Conservation (phyloP, 2,329 filamentous ascomycete species). For the Onygena corvina region DNA sequence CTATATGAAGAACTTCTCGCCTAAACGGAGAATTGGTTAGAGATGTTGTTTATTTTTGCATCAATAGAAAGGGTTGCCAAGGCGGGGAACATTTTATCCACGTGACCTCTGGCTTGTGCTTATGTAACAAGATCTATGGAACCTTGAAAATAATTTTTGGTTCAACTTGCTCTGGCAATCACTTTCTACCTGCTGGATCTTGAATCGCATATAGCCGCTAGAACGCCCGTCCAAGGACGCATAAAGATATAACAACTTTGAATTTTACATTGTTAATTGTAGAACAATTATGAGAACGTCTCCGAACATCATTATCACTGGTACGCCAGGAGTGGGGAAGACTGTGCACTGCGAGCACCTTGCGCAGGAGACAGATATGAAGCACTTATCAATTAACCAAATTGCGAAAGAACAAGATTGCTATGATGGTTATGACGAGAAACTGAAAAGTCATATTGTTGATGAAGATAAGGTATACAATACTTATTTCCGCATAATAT, state of each 20-base stretch:
- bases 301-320: slow-evolving; percentile 90
- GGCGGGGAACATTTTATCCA: no score
- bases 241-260: neutral
- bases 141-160: no score
- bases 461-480: slow-evolving; percentile 78
- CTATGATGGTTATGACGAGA: slow-evolving; percentile 77
- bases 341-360: slow-evolving; percentile 80
- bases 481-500: neutral
- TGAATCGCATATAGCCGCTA: no score
- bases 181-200: no score
- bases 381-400: slow-evolving; percentile 79
- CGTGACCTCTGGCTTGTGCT: no score
- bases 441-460: slow-evolving; percentile 78
- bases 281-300: slow-evolving; percentile 26
- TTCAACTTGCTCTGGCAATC: no score
- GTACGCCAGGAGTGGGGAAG: slow-evolving; percentile 91
- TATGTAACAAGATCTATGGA: no score
- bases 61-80: no score
- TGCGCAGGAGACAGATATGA: slow-evolving; percentile 61
- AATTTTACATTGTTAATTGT: neutral
- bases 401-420: slow-evolving; percentile 80
- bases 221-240: no score
- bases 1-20: no score
- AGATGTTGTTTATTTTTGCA: no score
- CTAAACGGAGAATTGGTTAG: no score